Evolutionary conservation across 1,284 basidiomycete species (phyloP), one percentile per base, ranked within the genome.

Genomic region (Phellopilus nigrolimitatus): DNA sequence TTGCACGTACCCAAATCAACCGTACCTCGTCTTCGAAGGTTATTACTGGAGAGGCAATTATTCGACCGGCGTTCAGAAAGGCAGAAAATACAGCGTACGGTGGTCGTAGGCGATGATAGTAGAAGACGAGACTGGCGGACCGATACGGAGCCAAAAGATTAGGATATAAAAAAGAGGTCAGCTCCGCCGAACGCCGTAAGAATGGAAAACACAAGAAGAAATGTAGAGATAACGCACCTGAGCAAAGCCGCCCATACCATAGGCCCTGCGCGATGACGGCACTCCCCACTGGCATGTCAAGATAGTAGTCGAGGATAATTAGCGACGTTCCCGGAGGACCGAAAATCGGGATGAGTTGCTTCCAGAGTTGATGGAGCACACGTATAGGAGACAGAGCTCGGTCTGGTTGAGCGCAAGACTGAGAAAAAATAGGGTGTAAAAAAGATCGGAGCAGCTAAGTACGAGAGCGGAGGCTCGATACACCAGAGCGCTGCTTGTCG

Each of bases 61-160:
- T 15, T 42, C 28, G 42, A 28, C 25, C 37, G 40, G 8, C 21
- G 28, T 15, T 4, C 17, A 21, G 37, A 37, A 38, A n/a, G 19
- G 28, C 15, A 3, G 24, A 49, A 12, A 36, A 15, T 21, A 27
- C 7, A 28, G 30, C 51, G 3, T 21, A 53, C 51, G 15, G 17
- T 53, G 51, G 17, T 53, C 51, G 28, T 48, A 53, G 9, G 49
- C 28, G 10, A 53, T 53, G 27, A 53, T 53, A 19, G 34, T 27
- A 8, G 51, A 48, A 17, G 51, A 41, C 5, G 51, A 53, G 27
- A 37, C 51, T 53, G 21, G 13, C 19, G 15, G 33, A 12, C 25
- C 15, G 21, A 27, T 34, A 10, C 22, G 6, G 36, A 41, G 19
- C 12, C 10, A 42, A 25, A 42, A 19, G 12, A 15, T 42, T 24